Evolutionary conservation across 1,284 basidiomycete genomes (phyloP).

Genomic region (Coriolopsis trogii): DNA sequence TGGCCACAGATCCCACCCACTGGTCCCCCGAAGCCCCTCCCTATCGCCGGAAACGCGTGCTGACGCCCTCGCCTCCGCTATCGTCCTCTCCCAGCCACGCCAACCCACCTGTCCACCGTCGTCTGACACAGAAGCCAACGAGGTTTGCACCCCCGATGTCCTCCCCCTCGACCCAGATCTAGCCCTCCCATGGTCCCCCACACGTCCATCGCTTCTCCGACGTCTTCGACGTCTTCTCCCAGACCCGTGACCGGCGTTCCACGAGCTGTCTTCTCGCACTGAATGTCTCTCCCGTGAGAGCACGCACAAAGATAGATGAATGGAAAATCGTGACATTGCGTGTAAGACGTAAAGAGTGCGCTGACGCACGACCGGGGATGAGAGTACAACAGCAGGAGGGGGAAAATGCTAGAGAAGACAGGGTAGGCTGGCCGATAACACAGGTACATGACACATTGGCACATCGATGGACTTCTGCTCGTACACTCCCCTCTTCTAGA

Average conservation of each 20-base stretch:
- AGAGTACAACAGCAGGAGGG: slow-evolving; percentile 32
- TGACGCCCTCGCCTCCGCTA: too few relatives aligned
- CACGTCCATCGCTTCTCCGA: neutral
- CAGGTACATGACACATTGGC: slow-evolving; percentile 29
- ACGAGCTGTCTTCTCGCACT: slow-evolving; percentile 3
- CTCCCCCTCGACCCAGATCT: neutral
- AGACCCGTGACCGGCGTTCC: neutral
- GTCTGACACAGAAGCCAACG: slow-evolving; percentile 9
- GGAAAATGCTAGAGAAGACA: slow-evolving; percentile 27
- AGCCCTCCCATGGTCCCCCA: neutral
- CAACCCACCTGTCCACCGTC: neutral
- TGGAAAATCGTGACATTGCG: slow-evolving; percentile 15
- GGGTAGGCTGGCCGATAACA: slow-evolving; percentile 27
- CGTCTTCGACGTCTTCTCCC: slow-evolving; percentile 1
- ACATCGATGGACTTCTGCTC: slow-evolving; percentile 29
- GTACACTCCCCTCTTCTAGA: slow-evolving; percentile 32
- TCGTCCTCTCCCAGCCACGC: neutral
- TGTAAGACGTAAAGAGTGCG: slow-evolving; percentile 26
- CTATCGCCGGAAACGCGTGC: neutral
- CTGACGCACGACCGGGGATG: slow-evolving; percentile 22
- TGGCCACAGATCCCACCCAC: too few relatives aligned
- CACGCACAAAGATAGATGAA: slow-evolving; percentile 9
- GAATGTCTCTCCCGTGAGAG: slow-evolving; percentile 7
- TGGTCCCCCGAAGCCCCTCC: too few relatives aligned
- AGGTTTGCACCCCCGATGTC: slow-evolving; percentile 18